Evolutionary conservation across 768 basidiomycete genomes (phyloP).

Genomic region (Amanita jacksonii): DNA sequence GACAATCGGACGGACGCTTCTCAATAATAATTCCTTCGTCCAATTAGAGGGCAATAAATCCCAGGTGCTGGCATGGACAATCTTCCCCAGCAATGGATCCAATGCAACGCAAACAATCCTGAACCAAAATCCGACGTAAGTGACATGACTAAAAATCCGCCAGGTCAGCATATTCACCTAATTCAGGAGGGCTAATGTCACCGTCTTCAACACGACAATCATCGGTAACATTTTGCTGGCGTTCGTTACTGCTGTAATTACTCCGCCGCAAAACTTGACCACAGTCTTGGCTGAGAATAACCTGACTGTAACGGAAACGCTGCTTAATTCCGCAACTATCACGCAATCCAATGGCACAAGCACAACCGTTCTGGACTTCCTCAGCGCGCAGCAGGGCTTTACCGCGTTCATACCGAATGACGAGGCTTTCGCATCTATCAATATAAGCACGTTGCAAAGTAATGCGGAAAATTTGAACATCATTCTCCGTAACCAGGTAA

Average conservation of each 20-base stretch:
- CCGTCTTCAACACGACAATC: constrained; percentile 29
- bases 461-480: constrained; percentile 37
- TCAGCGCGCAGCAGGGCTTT: constrained; percentile 37
- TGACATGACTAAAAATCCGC: too few relatives aligned
- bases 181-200: constrained; percentile 16
- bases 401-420: constrained; percentile 63
- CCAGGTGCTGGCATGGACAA: constrained; percentile 46
- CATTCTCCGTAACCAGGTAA: constrained; percentile 53
- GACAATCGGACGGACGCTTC: constrained; percentile 57
- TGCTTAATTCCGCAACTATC: constrained; percentile 18
- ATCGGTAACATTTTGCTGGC: constrained; percentile 34
- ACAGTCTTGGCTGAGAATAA: constrained; percentile 33
- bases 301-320: constrained; percentile 28
- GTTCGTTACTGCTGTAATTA: constrained; percentile 40
- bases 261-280: constrained; percentile 39
- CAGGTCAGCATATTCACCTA: constrained; percentile 1
- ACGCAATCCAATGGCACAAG: constrained; percentile 23
- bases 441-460: constrained; percentile 20
- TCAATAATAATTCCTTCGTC: constrained; percentile 38
- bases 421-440: constrained; percentile 30
- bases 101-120: constrained; percentile 21
- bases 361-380: constrained; percentile 13
- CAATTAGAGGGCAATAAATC: constrained; percentile 46
- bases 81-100: not conserved
- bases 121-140: constrained; percentile 27